Evolutionary conservation across 2,329 filamentous ascomycete genomes (phyloP), one percentile per base, ranked within the genome.

Genomic region (Colletotrichum musicola): DNA sequence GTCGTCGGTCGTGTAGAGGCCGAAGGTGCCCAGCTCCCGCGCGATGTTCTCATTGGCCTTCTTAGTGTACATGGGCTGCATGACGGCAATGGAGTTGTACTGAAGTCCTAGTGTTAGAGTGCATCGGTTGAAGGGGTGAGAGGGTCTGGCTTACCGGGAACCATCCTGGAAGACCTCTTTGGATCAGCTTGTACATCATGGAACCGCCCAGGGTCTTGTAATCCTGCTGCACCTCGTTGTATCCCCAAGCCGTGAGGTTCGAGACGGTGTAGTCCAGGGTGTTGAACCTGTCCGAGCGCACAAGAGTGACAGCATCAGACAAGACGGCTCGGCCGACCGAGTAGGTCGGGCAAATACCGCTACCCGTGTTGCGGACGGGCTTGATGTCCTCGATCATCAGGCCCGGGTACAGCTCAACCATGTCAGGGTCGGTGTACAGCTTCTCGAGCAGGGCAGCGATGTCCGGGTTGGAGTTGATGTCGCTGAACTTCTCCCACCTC

Each of bases 341-440:
- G 73, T 85, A 89, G 0, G 83, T 84, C 0, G 82, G 83, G 60
- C 82, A 83, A 20, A 88, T 81, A 18, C 86, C 86, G 60, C 82
- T 84, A 2, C 87, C 87, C 0, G 88, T 82, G 50, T 81, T 77
- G 64, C 84, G 83, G 1, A 81, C 79, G 0, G 82, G 80, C 74
- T 89, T 89, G 35, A 81, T 80, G 60, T 88, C 84, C 74, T 90
- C 88, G n/a, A 86, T 81, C 69, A 92, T 85, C 1, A 93, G 78
- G 10, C 91, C 91, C 0, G 90, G 90, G 73, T 93, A 93, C 6
- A 93, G 81, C 74, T 93, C 91, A 13, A 93, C 88, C 75, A 86
- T 87, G 71, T 92, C 90, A 0, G 89, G 89, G 55, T 89, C 83
- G 22, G 85, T 83, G 76, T 92, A 92, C 13, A 92, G 79, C 71